Evolutionary conservation across 2,329 filamentous ascomycete genomes (phyloP).

Genomic region (Colletotrichum abscissum): DNA sequence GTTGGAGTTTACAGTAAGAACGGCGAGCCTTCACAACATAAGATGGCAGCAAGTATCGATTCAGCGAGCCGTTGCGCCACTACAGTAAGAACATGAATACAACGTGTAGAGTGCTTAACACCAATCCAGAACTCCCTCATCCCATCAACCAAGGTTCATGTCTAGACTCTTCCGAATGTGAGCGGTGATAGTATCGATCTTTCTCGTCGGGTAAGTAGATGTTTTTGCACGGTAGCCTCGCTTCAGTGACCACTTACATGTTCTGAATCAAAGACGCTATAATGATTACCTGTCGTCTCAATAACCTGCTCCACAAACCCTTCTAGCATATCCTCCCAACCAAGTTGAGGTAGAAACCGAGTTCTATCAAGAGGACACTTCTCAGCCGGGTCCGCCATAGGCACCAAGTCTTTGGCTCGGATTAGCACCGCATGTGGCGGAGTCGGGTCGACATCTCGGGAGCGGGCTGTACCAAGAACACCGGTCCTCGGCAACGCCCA

Average conservation of each 20-base stretch:
- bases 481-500: conserved; percentile 10
- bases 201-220: not conserved
- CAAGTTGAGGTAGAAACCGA: conserved; percentile 21
- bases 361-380: conserved; percentile 25
- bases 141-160: not conserved
- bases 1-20: too few species aligned
- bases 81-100: too few species aligned
- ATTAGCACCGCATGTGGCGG: conserved; percentile 22
- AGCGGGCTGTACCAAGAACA: conserved; percentile 7
- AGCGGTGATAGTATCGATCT: conserved; percentile 21
- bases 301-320: conserved; percentile 25
- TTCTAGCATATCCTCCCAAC: conserved; percentile 28
- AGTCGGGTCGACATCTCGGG: not conserved
- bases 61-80: too few species aligned
- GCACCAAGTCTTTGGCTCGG: conserved; percentile 21
- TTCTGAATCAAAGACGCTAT: conserved; percentile 24
- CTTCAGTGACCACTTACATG: not conserved
- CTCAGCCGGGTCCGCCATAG: conserved; percentile 22
- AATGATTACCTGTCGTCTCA: conserved; percentile 27
- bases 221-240: too few species aligned
- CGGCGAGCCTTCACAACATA: too few species aligned
- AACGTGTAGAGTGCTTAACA: too few species aligned
- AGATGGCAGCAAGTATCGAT: too few species aligned
- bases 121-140: not conserved
- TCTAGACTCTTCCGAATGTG: conserved; percentile 13